Base-by-base conservation (phyloP, 441 rosid species). In the Populus tomentosa region DNA sequence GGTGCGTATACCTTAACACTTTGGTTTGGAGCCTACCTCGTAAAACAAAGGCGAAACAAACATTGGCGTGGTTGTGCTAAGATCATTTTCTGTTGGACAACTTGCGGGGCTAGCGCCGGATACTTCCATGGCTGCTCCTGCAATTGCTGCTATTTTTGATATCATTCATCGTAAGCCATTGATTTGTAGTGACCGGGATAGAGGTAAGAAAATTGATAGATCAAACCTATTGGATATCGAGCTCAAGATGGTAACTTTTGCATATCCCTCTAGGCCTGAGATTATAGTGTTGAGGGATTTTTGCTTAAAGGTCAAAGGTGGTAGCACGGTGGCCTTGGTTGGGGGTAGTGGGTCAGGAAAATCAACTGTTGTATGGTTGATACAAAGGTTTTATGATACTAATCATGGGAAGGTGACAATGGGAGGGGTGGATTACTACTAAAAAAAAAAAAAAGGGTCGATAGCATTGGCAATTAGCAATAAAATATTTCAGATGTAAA, bases 81-180 rank as follows among this genome's bases (percentile, higher is more conserved):
- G 95, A 80, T 89, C 95, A 38, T 91, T 91, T 78, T 91, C 95
- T 10, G 92, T 91, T 28, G 95, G 93, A 50, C 93, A 91, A 80
- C 83, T 91, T 56, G 93, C 95, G 1, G 93, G 95, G 16, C 84
- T 91, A 50, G 93, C 95, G 6, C 95, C 93, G 0, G 95, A 91
- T 76, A 89, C 95, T 62, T 83, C 91, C 77, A 83, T 80, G 86
- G 95, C 90, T 3, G 76, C 76, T 1, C 81, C 84, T 6, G 83
- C 89, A 68, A 81, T 91, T 75, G 93, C 92, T 75, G 79, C 90
- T 2, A 84, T 91, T 38, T 84, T 91, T 5, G 79, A 82, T 8
- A 82, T 88, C 69, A 82, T 86, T 32, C 75, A 83, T 26, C 86
- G 89, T 5, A 85, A 64, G 82, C 92, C 95, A 9, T 72, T 83